phyloP scores from a whole-genome alignment of 768 basidiomycete genomes.

The Lactarius evosmus region DNA sequence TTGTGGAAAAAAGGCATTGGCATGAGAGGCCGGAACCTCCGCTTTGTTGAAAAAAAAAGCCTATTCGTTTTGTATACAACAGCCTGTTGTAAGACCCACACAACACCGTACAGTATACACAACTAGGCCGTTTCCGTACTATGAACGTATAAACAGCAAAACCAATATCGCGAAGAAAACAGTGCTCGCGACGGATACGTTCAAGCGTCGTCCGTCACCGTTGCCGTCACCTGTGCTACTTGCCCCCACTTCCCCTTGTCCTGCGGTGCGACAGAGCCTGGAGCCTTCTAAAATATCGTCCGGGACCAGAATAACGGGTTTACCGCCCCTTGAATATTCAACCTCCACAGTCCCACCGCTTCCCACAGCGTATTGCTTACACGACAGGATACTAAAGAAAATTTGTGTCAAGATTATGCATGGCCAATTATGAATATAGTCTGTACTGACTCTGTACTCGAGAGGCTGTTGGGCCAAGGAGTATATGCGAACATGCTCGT shows the following conservation, averaged over 20 bases:
- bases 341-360: slow-evolving; percentile 59
- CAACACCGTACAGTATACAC: background rate
- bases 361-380: slow-evolving; percentile 65
- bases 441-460: slow-evolving; percentile 54
- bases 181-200: background rate
- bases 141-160: background rate
- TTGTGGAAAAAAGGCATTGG: too few species aligned
- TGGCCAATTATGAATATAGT: background rate
- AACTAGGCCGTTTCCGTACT: background rate
- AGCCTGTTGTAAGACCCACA: too few species aligned
- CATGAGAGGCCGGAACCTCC: too few species aligned
- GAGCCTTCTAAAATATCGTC: slow-evolving; percentile 36
- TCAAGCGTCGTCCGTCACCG: background rate
- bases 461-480: slow-evolving; percentile 46
- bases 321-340: slow-evolving; percentile 62
- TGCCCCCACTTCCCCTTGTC: background rate
- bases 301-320: slow-evolving; percentile 54
- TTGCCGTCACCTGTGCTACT: background rate
- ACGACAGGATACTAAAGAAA: slow-evolving; percentile 54
- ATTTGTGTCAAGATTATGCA: slow-evolving; percentile 11
- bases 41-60: too few species aligned
- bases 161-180: background rate
- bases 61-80: too few species aligned
- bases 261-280: slow-evolving; percentile 35
- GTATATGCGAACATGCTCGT: slow-evolving; percentile 57